Evolutionary conservation across 495 filamentous ascomycete genomes (phyloP), one percentile per base, ranked within the genome.

Genomic region (Hyaloscypha hepaticicola): DNA sequence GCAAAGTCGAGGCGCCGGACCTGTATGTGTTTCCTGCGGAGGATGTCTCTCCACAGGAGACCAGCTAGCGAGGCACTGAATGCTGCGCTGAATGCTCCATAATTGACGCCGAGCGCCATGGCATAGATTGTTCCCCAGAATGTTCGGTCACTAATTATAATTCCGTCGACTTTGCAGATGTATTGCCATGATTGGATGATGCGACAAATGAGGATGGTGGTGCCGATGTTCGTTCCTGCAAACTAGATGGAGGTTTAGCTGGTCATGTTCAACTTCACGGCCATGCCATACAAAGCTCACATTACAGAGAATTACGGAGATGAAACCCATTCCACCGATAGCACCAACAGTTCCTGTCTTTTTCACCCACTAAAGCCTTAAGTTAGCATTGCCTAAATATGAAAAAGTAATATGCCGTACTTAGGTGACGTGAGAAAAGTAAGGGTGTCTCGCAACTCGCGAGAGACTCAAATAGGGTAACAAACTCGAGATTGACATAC

Each of bases 61-160:
- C 87, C 87, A 51, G 87, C 87, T 22, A 90, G 74, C 8, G 86
- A 87, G 8, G 85, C 87, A 66, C 83, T 87, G 70, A 90, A 87
- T 0, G 85, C 83, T 1, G 82, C 82, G 73, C 85, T 87, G 70
- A 89, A 90, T 16, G 87, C 87, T 50, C 87, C 87, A 63, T 81
- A 88, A 73, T 90, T 89, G 68, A 88, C 84, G 22, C 86, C 85
- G 6, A 90, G 70, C 0, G 87, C 87, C 85, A 89, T 87, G 73
- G 78, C 81, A 72, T 89, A 90, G 0, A 89, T 78, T 1, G 87
- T 84, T 1, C 82, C 87, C 85, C 85, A 88, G 72, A 88, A 87
- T 0, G 80, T 87, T 27, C 85, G 78, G 48, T 87, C 71, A 12
- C 34, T 48, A 22, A 69, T 69, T 11, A 63, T 58, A 21, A 59